Conservation (phyloP, 805 yeast species). For the Sungouiozyma intestinalis region DNA sequence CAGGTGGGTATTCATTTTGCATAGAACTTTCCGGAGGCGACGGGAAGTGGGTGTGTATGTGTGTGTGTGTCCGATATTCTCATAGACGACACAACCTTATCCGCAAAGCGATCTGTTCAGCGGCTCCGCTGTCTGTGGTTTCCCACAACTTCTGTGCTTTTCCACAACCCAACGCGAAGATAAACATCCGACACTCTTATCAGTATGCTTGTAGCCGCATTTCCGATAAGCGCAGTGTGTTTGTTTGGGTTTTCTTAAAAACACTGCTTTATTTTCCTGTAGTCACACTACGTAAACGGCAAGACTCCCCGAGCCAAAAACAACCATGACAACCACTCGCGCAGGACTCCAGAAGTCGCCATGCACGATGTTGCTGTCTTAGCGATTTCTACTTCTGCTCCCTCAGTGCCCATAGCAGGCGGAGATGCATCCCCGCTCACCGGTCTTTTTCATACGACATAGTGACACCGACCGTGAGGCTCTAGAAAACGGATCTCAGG, state of each 20-base stretch:
- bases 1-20: slow-evolving; percentile 97
- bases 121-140: neutral
- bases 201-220: neutral
- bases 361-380: too few species aligned
- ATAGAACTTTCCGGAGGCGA: too few species aligned
- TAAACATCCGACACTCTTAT: neutral
- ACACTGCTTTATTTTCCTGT: neutral
- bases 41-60: too few species aligned
- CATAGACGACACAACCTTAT: too few species aligned
- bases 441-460: neutral
- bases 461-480: neutral
- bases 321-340: too few species aligned
- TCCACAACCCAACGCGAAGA: neutral
- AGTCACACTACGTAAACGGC: neutral
- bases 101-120: too few species aligned
- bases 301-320: neutral
- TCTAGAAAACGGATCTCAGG: neutral
- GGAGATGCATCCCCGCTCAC: neutral
- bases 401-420: neutral
- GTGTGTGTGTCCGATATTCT: too few species aligned
- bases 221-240: neutral
- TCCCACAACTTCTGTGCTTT: too few species aligned
- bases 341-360: too few species aligned
- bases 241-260: neutral
- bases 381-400: too few species aligned